Conservation (phyloP, 305 asterid genomes). For the Fraxinus floribunda region DNA sequence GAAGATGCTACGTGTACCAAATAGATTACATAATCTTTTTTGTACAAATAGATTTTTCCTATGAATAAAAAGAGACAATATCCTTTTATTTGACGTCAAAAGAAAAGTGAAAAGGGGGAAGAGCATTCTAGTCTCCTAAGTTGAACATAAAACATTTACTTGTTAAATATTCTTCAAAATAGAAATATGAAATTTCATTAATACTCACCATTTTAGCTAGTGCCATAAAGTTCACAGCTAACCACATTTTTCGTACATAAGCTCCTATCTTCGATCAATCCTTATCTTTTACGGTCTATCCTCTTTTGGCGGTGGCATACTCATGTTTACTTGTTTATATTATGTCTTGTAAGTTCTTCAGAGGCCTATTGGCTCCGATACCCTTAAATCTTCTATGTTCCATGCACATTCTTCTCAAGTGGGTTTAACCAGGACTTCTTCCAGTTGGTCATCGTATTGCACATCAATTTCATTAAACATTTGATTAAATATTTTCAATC, state of each 20-base stretch:
- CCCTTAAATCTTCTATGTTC: background rate
- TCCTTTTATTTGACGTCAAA: background rate
- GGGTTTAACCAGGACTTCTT: background rate
- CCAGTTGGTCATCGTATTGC: background rate
- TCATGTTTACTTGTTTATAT: background rate
- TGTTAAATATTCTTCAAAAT: background rate
- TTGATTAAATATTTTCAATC: background rate
- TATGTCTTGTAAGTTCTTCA: background rate
- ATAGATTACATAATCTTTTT: too few species aligned
- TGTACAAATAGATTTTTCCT: too few species aligned
- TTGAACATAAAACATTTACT: background rate
- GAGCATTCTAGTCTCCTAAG: background rate
- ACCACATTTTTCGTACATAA: background rate
- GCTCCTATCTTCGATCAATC: background rate
- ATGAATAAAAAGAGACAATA: background rate
- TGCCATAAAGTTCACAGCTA: background rate
- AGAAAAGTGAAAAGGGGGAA: background rate
- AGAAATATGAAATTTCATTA: background rate
- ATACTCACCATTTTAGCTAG: slow-evolving; percentile 8
- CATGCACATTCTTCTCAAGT: background rate
- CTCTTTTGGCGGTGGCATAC: background rate
- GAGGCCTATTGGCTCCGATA: background rate
- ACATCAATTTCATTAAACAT: background rate
- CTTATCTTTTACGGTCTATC: background rate
- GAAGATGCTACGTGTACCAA: too few species aligned